phyloP scores from a whole-genome alignment of 495 filamentous ascomycete species.

The Pseudoneurospora amorphoporcata region DNA sequence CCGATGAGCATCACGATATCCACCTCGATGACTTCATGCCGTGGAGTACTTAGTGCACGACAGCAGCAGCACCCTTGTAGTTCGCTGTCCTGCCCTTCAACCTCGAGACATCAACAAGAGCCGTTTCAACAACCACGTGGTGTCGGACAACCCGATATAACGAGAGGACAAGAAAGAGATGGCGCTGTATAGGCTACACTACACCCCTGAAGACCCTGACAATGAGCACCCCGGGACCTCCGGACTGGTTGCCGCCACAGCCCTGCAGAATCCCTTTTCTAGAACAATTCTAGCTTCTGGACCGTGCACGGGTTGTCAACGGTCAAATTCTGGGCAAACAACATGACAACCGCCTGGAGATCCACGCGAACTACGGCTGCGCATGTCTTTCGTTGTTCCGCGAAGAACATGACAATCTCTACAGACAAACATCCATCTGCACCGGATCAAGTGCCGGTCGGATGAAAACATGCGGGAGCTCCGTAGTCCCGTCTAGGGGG shows the following conservation, averaged over 20 bases:
- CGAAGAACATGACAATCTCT: background rate
- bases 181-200: background rate
- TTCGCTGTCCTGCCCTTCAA: background rate
- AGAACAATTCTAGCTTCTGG: slow-evolving; percentile 23
- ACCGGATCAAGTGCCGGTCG: background rate
- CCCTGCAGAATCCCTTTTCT: slow-evolving; percentile 18
- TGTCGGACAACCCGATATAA: background rate
- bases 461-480: background rate
- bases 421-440: background rate
- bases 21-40: background rate
- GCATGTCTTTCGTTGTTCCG: background rate
- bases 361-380: background rate
- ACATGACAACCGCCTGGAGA: background rate
- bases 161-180: background rate
- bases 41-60: background rate
- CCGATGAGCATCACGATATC: background rate
- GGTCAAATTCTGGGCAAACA: background rate
- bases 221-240: slow-evolving; percentile 6
- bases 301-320: slow-evolving; percentile 7
- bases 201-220: background rate
- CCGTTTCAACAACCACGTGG: background rate
- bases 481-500: background rate
- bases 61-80: background rate
- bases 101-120: background rate
- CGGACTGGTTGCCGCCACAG: slow-evolving; percentile 14